Conservation (phyloP, 768 basidiomycete species). For the Mycena capillaripes region DNA sequence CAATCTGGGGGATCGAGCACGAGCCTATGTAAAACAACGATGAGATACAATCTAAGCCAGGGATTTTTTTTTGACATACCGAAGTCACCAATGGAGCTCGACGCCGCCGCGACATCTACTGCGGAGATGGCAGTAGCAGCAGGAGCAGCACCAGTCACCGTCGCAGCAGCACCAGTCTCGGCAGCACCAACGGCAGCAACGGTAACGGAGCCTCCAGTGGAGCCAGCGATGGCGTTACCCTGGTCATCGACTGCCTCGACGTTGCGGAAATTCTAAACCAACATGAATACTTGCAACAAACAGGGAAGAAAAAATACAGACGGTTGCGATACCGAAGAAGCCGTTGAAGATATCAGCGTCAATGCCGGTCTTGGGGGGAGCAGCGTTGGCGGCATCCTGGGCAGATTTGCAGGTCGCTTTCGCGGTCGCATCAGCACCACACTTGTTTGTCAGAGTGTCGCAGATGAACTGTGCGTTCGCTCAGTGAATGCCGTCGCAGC, state of each 20-base stretch:
- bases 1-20: slow-evolving; percentile 70
- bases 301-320: slow-evolving; percentile 39
- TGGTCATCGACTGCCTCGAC: slow-evolving; percentile 44
- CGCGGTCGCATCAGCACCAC: slow-evolving; percentile 67
- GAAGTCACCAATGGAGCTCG: slow-evolving; percentile 56
- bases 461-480: slow-evolving; percentile 61
- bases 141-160: slow-evolving; percentile 17
- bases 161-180: slow-evolving; percentile 21
- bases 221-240: slow-evolving; percentile 37
- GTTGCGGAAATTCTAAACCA: slow-evolving; percentile 56
- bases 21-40: slow-evolving; percentile 41
- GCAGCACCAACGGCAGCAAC: slow-evolving; percentile 18
- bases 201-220: slow-evolving; percentile 32
- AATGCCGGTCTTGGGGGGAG: slow-evolving; percentile 58
- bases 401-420: slow-evolving; percentile 62
- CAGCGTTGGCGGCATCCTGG: slow-evolving; percentile 57
- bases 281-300: neutral
- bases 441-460: slow-evolving; percentile 66
- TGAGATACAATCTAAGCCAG: neutral
- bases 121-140: slow-evolving; percentile 33
- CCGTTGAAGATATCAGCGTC: slow-evolving; percentile 78
- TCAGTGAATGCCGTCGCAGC: neutral
- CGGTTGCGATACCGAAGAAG: slow-evolving; percentile 67
- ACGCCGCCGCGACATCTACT: slow-evolving; percentile 44
- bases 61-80: slow-evolving; percentile 30